Base-by-base conservation (phyloP, 2,329 filamentous ascomycete genomes). In the Hansfordia pulvinata region DNA sequence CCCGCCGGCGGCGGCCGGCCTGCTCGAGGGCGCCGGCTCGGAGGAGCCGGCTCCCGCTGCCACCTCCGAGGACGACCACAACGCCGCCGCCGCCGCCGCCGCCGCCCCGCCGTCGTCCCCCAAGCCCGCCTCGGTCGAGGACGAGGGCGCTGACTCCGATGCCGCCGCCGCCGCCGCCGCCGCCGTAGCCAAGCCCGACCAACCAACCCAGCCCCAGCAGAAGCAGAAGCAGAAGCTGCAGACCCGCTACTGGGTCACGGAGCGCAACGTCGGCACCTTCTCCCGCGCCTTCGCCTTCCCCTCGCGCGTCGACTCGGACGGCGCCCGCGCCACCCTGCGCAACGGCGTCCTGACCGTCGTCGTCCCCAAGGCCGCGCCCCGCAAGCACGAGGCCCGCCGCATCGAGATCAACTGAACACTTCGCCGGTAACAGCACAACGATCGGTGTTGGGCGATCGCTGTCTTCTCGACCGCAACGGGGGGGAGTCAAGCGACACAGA, bases 211-310 rank as follows among this genome's bases (percentile, higher is more conserved):
- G 19, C 30, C 33, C 30, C 38, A 28, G 26, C 36, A 36, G 35
- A 44, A 37, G 30, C 31, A 29, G 18, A 26, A 17, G 26, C 42
- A 33, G 19, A 31, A 40, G 13, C 44, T 47, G 31, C 49, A 53
- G 35, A 38, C 58, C 40, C 76, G 71, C 53, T 86, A 75, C 63
- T 88, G 80, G 81, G 57, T 75, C 34, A 60, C 62, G 19, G 75
- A 81, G 55, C 71, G 74, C 39, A 66, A 61, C 33, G 54, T 76
- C 31, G 76, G 76, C 46, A 64, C 74, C 37, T 83, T 82, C 54
- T 62, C 67, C 25, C 68, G 77, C 35, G 69, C 62, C 32, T 82
- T 82, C 56, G 68, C 58, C 47, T 82, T 83, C 58, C 72, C 76
- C 1, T 52, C 53, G 27, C 65, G 64, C 16, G 63, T 83, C 33